Evolutionary conservation across 306 rosid genomes (phyloP), one percentile per base, ranked within the genome.

Genomic region (Styphnolobium japonicum): DNA sequence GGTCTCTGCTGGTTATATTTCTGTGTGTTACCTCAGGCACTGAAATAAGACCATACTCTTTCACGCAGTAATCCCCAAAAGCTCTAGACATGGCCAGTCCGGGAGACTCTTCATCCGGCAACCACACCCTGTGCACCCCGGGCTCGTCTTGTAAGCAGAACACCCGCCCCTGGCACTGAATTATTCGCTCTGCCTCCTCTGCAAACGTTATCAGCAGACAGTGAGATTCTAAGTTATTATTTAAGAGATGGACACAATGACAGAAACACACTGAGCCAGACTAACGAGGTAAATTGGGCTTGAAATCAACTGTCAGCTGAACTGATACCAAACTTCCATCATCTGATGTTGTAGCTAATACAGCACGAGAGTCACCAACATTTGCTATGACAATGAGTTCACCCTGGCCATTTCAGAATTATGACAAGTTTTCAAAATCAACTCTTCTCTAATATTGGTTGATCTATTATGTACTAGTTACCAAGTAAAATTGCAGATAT

Each of bases 281-380:
- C 97, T 77, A 4, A 93, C 98, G 85, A 65, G 97, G 98, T 39
- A 93, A 84, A 89, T 86, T 88, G 73, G 98, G 98, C 85, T 93
- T 93, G 90, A 88, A 93, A 86, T 93, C 98, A 29, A 91, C 76
- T 42, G 98, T 88, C 12, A 93, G 90, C 86, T 93, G 98, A 86
- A 88, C 73, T 12, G 95, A 58, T 0, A 73, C 82, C 76, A 92
- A 56, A 74, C 77, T 86, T 80, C 89, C 93, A 76, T 90, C 91
- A 29, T 90, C 94, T 10, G 85, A 85, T 49, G 91, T 82, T 19
- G 98, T 88, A 21, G 85, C 98, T 67, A 93, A 67, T 7, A 93
- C 98, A 29, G 98, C 97, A 5, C 98, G 98, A 25, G 98, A 93
- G 71, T 93, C 98, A 0, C 98, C 98, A 43, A 91, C 94, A 67